Base-by-base conservation (phyloP, 257 asterid species). In the Solanum pennellii region DNA sequence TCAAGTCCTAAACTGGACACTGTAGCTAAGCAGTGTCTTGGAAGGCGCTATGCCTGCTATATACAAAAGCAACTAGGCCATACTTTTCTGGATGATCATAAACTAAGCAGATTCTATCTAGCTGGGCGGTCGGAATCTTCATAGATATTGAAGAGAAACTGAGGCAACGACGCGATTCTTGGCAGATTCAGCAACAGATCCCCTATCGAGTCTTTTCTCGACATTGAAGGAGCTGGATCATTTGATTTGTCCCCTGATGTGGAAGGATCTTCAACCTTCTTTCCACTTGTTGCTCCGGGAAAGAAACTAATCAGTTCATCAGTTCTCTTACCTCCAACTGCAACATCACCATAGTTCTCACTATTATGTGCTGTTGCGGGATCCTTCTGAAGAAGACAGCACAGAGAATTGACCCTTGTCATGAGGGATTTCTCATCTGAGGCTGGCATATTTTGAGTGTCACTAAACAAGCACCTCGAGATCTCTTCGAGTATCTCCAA, bases 371-470 rank as follows among this genome's bases (percentile, higher is more conserved):
- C 91, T n/a, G 90, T 59, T n/a, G 89, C 74, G 21, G 93, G 75
- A 49, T 95, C 99, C 89, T 94, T 95, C 92, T 96, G 99, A 86
- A 97, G 92, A 88, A 96, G 98, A 86, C 98, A 94, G 94, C 99
- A 95, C 7, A 97, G 98, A 41, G 99, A 97, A 87, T 96, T 92
- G 83, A 97, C 99, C 90, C 99, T 90, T 18, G 98, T 87, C 97
- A 96, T 92, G 83, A 97, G 98, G 0, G 93, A 91, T 89, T 94
- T 95, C 91, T 96, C 99, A 65, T 93, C 98, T 3, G 98, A 90
- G 49, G 91, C 94, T 1, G 95, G 91, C 83, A 88, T 83, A 87
- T 91, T 88, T 69, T 95, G 98, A 62, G 91, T 12, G 23, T 96
- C 98, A 9, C 92, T 94, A 47, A 96, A 93, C 92, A 97, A 90